A percentile compares a stretch with the other conserved stretches of the same genome.
phyloP scores from a whole-genome alignment of 352 stramenopile species.

The Globisporangium recalcitrans region DNA sequence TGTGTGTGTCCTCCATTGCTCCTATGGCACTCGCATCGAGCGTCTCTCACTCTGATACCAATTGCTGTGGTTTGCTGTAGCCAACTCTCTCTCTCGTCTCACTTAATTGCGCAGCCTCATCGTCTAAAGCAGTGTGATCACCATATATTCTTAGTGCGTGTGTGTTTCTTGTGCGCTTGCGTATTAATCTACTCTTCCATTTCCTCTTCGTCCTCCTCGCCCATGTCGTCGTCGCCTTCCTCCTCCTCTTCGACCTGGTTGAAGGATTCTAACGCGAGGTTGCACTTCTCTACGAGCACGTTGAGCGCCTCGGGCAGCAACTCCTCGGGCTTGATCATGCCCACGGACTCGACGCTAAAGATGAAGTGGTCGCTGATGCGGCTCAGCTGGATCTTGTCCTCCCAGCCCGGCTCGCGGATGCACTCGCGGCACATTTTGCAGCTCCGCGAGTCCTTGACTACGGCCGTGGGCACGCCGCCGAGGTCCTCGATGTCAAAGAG shows the following conservation, averaged over 20 bases:
- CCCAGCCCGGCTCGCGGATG: constrained; percentile 86
- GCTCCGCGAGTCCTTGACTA: constrained; percentile 79
- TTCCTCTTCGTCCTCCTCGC: constrained; percentile 50
- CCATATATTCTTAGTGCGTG: constrained; percentile 13
- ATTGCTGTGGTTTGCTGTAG: background rate
- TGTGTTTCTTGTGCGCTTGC: constrained; percentile 11
- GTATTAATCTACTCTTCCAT: constrained; percentile 21
- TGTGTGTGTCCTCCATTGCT: background rate
- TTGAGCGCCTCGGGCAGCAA: constrained; percentile 72
- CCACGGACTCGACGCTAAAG: constrained; percentile 85
- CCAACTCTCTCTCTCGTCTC: too few relatives aligned
- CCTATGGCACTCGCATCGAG: too few relatives aligned
- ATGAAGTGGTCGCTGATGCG: constrained; percentile 96
- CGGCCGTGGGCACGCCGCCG: constrained; percentile 55
- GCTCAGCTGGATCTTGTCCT: constrained; percentile 87
- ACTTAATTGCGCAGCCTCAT: too few relatives aligned
- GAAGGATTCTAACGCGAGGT: constrained; percentile 78
- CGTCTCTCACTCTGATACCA: background rate
- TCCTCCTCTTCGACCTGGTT: constrained; percentile 42
- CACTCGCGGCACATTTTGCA: constrained; percentile 98
- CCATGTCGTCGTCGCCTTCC: constrained; percentile 41
- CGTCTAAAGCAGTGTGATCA: background rate
- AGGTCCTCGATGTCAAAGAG: constrained; percentile 92
- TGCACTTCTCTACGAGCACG: constrained; percentile 80
- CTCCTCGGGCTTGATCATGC: constrained; percentile 85